Evolutionary conservation across 1,284 basidiomycete species (phyloP).

Genomic region (Erythrobasidium hasegawianum): DNA sequence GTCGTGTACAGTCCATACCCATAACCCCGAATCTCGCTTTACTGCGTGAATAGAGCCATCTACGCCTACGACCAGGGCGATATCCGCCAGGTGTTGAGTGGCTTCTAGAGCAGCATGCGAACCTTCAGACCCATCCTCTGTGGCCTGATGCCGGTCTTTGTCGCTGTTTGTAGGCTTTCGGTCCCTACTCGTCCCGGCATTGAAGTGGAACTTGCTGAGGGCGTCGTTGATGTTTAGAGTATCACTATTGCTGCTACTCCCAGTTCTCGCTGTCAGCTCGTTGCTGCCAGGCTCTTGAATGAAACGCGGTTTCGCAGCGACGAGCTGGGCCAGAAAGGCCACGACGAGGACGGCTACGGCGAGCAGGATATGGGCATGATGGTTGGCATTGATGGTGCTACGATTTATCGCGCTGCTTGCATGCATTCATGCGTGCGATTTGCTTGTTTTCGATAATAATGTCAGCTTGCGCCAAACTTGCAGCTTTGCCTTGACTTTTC

Average conservation of each 20-base stretch:
- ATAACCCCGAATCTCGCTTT: slow-evolving; percentile 69
- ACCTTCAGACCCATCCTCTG: not conserved
- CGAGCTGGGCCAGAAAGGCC: not conserved
- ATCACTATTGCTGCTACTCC: not conserved
- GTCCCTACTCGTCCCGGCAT: slow-evolving; percentile 1
- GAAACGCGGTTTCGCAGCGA: not conserved
- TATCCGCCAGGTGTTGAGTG: slow-evolving; percentile 58
- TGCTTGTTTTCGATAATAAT: no score
- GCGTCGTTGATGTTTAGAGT: slow-evolving; percentile 8
- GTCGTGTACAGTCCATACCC: slow-evolving; percentile 72
- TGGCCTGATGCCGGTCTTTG: not conserved
- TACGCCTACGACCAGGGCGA: slow-evolving; percentile 78
- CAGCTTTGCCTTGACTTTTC: not conserved
- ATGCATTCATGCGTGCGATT: no score
- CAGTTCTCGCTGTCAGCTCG: not conserved
- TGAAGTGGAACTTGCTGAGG: slow-evolving; percentile 24
- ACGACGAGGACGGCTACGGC: not conserved
- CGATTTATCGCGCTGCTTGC: not conserved
- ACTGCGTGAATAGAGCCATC: slow-evolving; percentile 85
- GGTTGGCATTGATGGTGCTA: not conserved
- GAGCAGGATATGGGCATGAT: not conserved
- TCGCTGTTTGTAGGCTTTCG: slow-evolving; percentile 2
- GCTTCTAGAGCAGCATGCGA: not conserved
- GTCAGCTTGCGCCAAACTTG: not conserved
- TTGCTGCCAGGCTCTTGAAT: not conserved